Evolutionary conservation across 768 basidiomycete species (phyloP).

Genomic region (Mrakia gelida): DNA sequence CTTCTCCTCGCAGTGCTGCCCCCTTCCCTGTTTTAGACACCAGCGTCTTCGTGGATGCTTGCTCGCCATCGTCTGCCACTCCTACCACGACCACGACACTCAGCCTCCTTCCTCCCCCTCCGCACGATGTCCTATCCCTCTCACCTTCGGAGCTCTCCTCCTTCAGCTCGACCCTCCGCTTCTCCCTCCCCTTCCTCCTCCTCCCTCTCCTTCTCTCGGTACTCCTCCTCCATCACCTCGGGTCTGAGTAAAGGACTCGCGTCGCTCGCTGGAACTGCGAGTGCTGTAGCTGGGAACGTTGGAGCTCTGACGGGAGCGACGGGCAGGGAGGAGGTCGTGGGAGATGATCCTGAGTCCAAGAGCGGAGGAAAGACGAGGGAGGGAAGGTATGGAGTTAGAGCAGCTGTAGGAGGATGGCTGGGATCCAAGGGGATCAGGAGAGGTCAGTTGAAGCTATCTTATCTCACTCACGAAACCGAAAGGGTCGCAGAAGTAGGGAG

Average conservation of each 20-base stretch:
- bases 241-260: conserved; percentile 20
- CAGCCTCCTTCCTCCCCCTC: too few species aligned
- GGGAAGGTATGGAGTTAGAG: conserved; percentile 18
- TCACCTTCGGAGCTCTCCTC: too few species aligned
- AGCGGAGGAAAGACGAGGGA: neutral
- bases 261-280: conserved; percentile 24
- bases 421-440: neutral
- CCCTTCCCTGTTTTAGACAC: too few species aligned
- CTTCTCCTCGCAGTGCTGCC: too few species aligned
- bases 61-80: too few species aligned
- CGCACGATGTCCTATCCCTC: too few species aligned
- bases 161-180: neutral
- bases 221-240: conserved; percentile 13
- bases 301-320: neutral
- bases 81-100: too few species aligned
- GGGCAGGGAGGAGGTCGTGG: neutral
- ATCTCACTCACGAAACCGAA: too few species aligned
- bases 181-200: neutral
- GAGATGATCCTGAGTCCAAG: neutral
- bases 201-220: neutral
- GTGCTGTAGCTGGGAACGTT: conserved; percentile 23
- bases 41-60: too few species aligned
- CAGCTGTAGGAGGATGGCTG: conserved; percentile 20
- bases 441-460: neutral
- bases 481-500: too few species aligned